Evolutionary conservation across 2,329 filamentous ascomycete species (phyloP).

Genomic region (Mycosphaerella arachidis): DNA sequence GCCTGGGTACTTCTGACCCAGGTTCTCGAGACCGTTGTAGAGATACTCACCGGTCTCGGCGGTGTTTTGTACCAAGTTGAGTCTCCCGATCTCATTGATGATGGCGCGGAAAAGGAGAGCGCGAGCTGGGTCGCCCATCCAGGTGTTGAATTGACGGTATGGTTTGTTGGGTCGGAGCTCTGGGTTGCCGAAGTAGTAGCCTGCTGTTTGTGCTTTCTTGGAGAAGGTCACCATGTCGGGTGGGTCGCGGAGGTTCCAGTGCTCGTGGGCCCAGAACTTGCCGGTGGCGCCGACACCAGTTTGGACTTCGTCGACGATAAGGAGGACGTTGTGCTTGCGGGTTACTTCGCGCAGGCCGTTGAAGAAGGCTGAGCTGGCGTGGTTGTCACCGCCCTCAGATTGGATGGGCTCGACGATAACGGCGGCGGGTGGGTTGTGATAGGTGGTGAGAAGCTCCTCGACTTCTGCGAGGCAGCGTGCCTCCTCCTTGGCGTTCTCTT

Average conservation of each 20-base stretch:
- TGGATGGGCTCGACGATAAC: constrained; percentile 87
- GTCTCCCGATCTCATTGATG: constrained; percentile 70
- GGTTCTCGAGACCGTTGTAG: constrained; percentile 61
- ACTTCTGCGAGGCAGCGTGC: constrained; percentile 76
- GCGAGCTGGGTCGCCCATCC: constrained; percentile 89
- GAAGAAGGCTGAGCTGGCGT: constrained; percentile 85
- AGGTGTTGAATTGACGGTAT: constrained; percentile 88
- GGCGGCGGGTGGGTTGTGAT: constrained; percentile 73
- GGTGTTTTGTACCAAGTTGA: constrained; percentile 75
- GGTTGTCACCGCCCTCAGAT: constrained; percentile 92
- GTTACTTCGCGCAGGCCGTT: constrained; percentile 74
- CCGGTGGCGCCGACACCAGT: constrained; percentile 89
- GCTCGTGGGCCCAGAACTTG: constrained; percentile 95
- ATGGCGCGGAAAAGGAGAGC: constrained; percentile 83
- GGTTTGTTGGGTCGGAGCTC: constrained; percentile 83
- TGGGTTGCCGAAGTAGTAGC: constrained; percentile 83
- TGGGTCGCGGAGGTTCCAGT: constrained; percentile 75
- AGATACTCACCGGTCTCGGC: constrained; percentile 75
- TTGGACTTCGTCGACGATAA: constrained; percentile 94
- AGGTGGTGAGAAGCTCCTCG: constrained; percentile 73
- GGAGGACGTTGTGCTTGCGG: constrained; percentile 67
- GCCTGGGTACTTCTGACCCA: constrained; percentile 67
- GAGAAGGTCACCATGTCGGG: constrained; percentile 94
- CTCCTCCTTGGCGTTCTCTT: constrained; percentile 79
- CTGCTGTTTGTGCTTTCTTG: constrained; percentile 91